These are phyloP conservation scores for Carex scoparia DNA, from an alignment of 176 grass and related monocot species.

Conservation along the genomic window DNA sequence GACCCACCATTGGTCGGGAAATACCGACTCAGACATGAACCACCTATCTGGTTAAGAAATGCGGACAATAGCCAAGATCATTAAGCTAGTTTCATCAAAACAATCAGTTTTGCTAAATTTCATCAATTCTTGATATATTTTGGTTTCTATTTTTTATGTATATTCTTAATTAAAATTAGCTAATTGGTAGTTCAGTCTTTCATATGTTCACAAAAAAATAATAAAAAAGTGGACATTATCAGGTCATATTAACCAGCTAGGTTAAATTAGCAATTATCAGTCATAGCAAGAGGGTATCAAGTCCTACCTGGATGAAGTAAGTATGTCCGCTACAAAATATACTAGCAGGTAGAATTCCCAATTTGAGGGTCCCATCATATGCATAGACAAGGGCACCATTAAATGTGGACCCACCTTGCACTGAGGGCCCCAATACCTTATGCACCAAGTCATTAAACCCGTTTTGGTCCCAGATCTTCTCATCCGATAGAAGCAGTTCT, in stretches of 20 bases:
- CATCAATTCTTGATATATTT: neutral
- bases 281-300: neutral
- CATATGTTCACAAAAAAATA: neutral
- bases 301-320: conserved; percentile 87
- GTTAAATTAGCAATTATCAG: conserved; percentile 5
- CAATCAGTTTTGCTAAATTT: neutral
- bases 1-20: neutral
- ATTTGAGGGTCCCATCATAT: conserved; percentile 83
- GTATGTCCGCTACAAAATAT: conserved; percentile 99
- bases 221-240: neutral
- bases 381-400: conserved; percentile 63
- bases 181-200: neutral
- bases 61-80: neutral
- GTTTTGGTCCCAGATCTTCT: conserved; percentile 86
- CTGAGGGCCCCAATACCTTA: conserved; percentile 53
- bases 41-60: neutral
- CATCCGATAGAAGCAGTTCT: conserved; percentile 69
- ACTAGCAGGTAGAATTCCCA: conserved; percentile 91
- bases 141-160: neutral
- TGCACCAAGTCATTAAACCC: conserved; percentile 86
- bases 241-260: neutral
- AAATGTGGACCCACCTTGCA: conserved; percentile 43
- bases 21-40: neutral
- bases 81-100: neutral
- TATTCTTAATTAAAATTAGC: neutral